Base-by-base conservation (phyloP, 495 filamentous ascomycete genomes). In the Neurospora terricola region DNA sequence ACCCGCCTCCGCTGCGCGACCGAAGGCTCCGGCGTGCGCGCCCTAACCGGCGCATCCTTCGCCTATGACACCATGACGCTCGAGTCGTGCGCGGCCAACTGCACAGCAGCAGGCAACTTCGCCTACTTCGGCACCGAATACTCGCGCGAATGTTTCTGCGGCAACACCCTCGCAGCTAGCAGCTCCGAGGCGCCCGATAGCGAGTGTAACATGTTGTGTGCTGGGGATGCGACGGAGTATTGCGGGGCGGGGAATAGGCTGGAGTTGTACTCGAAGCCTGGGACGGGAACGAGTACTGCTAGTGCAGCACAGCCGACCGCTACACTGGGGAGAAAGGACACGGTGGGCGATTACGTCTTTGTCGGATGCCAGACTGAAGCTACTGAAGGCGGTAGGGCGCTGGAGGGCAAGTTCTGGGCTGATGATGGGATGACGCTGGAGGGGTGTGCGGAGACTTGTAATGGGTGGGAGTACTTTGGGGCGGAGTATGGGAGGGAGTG, bases 191-290 rank as follows among this genome's bases (percentile, higher is more conserved):
- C 84, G 38, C 73, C 76, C 75, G 36, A 72, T 81, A 73, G 72
- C n/a, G 85, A 89, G 27, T 88, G 85, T 75, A 84, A 81, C 74
- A 84, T 86, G 78, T 71, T 82, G n/a, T 87, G 85, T 75, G 78
- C 79, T n/a, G 86, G 85, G 30, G 81, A 86, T 62, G 69, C 73
- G 18, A 78, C 73, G 12, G 80, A 85, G 70, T 85, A 80, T 76
- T 87, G 85, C 74, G 85, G 85, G 27, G 82, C 79, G 8, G 79
- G 83, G 18, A 80, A 85, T 70, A 78, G 85, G 14, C 73, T 87
- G 23, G 81, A 85, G 72, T 74, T 86, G 38, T 87, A 87, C 70
- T 81, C 79, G 39, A 85, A 81, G 3, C 83, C 83, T 38, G 83
- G 76, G 18, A 82, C 82, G 1, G 78, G 79, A 43, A 54, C 78